A percentile compares a stretch with the other conserved stretches of the same genome.
Conservation (phyloP, 2,329 filamentous ascomycete species). For the Penicillium sp. region DNA sequence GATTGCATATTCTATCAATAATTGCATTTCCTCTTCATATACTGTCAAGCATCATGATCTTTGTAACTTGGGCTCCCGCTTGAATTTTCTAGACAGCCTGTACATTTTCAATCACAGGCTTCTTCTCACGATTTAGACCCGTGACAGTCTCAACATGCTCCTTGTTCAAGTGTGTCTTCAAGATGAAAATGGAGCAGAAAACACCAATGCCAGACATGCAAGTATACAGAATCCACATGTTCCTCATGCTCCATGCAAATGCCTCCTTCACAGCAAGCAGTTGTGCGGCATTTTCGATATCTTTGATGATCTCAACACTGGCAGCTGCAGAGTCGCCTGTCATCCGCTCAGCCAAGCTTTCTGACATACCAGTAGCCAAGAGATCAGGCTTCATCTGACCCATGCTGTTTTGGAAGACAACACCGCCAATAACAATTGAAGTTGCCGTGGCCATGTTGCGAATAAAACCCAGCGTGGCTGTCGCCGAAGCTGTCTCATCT, state of each 20-base stretch:
- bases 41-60: too few species aligned
- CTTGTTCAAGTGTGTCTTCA: conserved; percentile 49
- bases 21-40: not conserved
- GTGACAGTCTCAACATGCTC: conserved; percentile 59
- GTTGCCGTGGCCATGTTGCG: conserved; percentile 71
- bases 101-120: conserved; percentile 10
- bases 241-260: conserved; percentile 54
- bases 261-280: conserved; percentile 49
- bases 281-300: conserved; percentile 44
- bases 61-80: too few species aligned
- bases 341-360: conserved; percentile 30
- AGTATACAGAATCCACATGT: conserved; percentile 56
- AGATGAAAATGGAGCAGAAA: conserved; percentile 50
- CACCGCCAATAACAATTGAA: conserved; percentile 74
- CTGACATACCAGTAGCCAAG: conserved; percentile 55
- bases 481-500: conserved; percentile 55
- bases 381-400: conserved; percentile 56
- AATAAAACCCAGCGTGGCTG: conserved; percentile 58
- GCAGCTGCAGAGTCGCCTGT: conserved; percentile 52
- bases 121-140: conserved; percentile 41
- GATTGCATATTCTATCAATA: not conserved
- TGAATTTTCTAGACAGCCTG: conserved; percentile 4
- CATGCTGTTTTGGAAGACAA: conserved; percentile 72
- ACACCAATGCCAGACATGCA: conserved; percentile 47
- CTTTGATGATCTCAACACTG: conserved; percentile 49